These are phyloP conservation scores for Arthrobotrys sphaeroides DNA, from an alignment of 2,329 filamentous ascomycete species.

Conservation along the genomic window DNA sequence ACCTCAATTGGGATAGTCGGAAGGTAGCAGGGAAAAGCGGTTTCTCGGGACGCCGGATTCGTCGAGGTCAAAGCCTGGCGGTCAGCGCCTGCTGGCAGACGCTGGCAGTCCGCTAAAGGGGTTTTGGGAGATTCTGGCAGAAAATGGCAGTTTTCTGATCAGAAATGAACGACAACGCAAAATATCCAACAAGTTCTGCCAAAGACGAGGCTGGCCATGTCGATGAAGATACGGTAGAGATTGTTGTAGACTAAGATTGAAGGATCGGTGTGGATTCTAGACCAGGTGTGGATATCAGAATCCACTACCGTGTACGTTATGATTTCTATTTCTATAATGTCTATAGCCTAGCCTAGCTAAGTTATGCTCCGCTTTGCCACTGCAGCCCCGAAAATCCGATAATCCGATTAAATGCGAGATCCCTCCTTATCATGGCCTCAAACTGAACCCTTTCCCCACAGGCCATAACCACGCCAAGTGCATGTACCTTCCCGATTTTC, in stretches of 20 bases:
- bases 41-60: neutral
- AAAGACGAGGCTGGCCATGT: too few species aligned
- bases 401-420: conserved; percentile 46
- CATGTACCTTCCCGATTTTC: conserved; percentile 31
- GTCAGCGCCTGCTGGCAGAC: conserved; percentile 2
- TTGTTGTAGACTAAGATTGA: too few species aligned
- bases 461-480: conserved; percentile 2
- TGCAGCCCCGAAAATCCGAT: conserved; percentile 38
- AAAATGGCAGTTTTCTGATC: conserved; percentile 18
- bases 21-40: neutral
- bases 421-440: conserved; percentile 28
- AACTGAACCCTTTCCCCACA: conserved; percentile 30
- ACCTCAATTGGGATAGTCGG: neutral
- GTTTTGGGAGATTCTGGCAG: neutral
- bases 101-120: neutral
- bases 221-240: neutral
- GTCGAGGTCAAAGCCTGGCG: neutral
- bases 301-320: too few species aligned
- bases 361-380: conserved; percentile 23
- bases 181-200: conserved; percentile 37
- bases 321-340: neutral
- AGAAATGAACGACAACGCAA: conserved; percentile 28
- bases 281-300: too few species aligned
- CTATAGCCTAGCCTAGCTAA: neutral
- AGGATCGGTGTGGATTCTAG: too few species aligned